Conservation (phyloP, 2,329 filamentous ascomycete species). For the Curvularia eragrostidis region DNA sequence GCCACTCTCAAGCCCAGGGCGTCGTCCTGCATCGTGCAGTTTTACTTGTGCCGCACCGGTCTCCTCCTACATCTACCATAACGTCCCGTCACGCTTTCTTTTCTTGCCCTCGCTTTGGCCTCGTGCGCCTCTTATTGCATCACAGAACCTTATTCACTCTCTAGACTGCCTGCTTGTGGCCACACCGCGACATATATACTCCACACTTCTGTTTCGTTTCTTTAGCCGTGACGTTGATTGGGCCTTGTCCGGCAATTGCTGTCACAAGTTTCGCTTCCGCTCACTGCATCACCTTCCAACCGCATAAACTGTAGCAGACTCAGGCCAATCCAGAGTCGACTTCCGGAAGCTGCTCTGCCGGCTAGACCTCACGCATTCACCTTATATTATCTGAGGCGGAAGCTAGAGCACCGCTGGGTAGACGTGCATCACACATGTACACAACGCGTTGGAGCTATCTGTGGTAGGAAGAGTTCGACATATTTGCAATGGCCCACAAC, state of each 20-base stretch:
- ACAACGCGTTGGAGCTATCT: slow-evolving; percentile 31
- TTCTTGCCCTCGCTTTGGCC: slow-evolving; percentile 31
- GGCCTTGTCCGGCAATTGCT: slow-evolving; percentile 12
- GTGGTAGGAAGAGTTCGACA: slow-evolving; percentile 22
- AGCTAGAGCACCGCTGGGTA: slow-evolving; percentile 10
- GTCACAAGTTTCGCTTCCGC: slow-evolving; percentile 5
- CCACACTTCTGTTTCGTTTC: slow-evolving; percentile 29
- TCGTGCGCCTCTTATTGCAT: slow-evolving; percentile 33
- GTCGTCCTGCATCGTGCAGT: slow-evolving; percentile 31
- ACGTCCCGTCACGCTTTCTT: slow-evolving; percentile 34
- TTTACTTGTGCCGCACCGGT: slow-evolving; percentile 35
- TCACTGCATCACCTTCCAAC: slow-evolving; percentile 9
- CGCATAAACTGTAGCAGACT: slow-evolving; percentile 17
- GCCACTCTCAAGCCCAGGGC: slow-evolving; percentile 34
- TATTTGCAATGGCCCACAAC: slow-evolving; percentile 24
- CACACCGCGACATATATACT: slow-evolving; percentile 16
- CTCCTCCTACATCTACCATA: slow-evolving; percentile 34
- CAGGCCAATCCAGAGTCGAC: slow-evolving; percentile 15
- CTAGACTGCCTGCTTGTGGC: slow-evolving; percentile 25
- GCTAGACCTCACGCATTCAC: slow-evolving; percentile 4
- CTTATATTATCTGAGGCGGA: slow-evolving; percentile 5
- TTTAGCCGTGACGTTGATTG: slow-evolving; percentile 29
- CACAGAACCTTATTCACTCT: slow-evolving; percentile 30
- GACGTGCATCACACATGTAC: slow-evolving; percentile 27
- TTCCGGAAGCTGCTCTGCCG: slow-evolving; percentile 19